These are phyloP conservation scores for Tetrapisispora phaffii DNA, from an alignment of 805 yeast genomes.

Conservation along the genomic window DNA sequence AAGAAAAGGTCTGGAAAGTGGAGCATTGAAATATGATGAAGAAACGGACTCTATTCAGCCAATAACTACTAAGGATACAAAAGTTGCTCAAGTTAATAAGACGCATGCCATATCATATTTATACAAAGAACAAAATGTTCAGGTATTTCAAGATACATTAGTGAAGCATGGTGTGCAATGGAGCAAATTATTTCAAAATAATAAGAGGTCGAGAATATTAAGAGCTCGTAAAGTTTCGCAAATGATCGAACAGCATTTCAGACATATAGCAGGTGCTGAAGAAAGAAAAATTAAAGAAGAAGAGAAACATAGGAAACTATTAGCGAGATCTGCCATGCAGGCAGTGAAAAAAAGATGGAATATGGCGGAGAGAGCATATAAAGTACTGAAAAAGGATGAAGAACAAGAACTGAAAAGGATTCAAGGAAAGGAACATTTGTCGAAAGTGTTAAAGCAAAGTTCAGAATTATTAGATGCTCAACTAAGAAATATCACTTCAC, in stretches of 20 bases:
- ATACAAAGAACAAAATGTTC: constrained; percentile 29
- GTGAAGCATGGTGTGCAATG: constrained; percentile 65
- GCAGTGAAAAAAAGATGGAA: constrained; percentile 88
- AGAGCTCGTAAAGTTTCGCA: constrained; percentile 63
- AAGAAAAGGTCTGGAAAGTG: constrained; percentile 37
- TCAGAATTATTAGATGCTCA: constrained; percentile 86
- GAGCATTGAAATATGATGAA: constrained; percentile 37
- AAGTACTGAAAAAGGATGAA: constrained; percentile 62
- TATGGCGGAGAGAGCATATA: constrained; percentile 74
- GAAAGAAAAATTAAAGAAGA: constrained; percentile 70
- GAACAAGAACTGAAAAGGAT: constrained; percentile 69
- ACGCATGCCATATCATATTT: constrained; percentile 39
- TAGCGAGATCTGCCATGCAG: constrained; percentile 74
- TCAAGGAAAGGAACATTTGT: constrained; percentile 77
- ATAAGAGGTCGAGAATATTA: constrained; percentile 53
- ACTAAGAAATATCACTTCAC: constrained; percentile 33
- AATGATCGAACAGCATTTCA: constrained; percentile 81
- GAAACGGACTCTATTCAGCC: constrained; percentile 33
- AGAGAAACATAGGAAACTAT: constrained; percentile 54
- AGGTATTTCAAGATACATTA: constrained; percentile 63
- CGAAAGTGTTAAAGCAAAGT: constrained; percentile 83
- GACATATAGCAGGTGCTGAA: constrained; percentile 76
- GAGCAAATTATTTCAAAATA: constrained; percentile 59
- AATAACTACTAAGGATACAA: constrained; percentile 35
- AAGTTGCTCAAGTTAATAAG: constrained; percentile 29